phyloP scores from a whole-genome alignment of 1,139 yeast species.

The Schwanniomyces etchellsii region DNA sequence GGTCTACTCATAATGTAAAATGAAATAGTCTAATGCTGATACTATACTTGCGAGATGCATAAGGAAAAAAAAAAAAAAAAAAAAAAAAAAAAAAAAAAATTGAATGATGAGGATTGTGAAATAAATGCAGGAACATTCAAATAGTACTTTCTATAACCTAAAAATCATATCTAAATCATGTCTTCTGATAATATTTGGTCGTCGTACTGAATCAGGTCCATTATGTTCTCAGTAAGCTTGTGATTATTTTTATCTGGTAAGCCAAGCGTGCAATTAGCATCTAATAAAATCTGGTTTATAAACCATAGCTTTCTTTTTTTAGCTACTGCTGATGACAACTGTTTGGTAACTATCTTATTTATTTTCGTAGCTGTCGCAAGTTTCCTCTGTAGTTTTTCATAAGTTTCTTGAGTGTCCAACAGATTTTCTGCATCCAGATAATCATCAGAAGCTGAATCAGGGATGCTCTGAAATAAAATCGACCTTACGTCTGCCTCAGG shows the following conservation, averaged over 20 bases:
- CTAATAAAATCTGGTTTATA: slow-evolving; percentile 53
- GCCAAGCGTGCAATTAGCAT: slow-evolving; percentile 39
- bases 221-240: slow-evolving; percentile 15
- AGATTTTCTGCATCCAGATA: slow-evolving; percentile 5
- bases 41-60: not conserved
- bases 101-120: not conserved
- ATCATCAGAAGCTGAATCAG: not conserved
- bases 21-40: no score
- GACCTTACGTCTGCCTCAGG: not conserved
- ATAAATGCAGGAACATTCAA: not conserved
- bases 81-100: not conserved
- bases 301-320: slow-evolving; percentile 46
- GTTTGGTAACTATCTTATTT: slow-evolving; percentile 37
- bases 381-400: slow-evolving; percentile 14
- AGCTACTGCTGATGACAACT: slow-evolving; percentile 30
- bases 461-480: not conserved
- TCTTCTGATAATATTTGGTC: slow-evolving; percentile 15
- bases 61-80: not conserved
- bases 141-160: no score
- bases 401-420: slow-evolving; percentile 14
- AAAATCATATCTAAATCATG: not conserved
- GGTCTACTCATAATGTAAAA: slow-evolving; percentile 1
- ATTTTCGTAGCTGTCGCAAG: slow-evolving; percentile 45
- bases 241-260: slow-evolving; percentile 22
- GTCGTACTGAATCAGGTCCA: slow-evolving; percentile 26